Conservation (phyloP, 345 rosid genomes). For the Camelina laxa region DNA sequence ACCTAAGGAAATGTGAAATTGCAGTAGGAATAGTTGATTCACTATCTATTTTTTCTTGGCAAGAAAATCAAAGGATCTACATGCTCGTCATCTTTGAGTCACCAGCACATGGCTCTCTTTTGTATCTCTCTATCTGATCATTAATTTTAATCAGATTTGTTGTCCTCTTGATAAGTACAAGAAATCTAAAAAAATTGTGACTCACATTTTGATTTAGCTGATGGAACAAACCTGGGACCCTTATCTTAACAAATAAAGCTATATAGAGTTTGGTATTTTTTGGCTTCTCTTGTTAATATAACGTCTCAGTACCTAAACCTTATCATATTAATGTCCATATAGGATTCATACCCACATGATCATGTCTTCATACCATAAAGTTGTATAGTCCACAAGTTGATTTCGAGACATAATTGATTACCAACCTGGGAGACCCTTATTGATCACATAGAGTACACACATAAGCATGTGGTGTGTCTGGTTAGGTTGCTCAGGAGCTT, state of each 20-base stretch:
- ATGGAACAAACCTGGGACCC: not conserved
- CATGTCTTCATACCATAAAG: not conserved
- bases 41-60: not conserved
- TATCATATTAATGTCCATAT: not conserved
- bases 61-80: constrained; percentile 8
- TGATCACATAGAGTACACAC: not conserved
- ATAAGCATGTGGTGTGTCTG: constrained; percentile 21
- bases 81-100: constrained; percentile 8
- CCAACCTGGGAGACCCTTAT: constrained; percentile 11
- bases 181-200: not conserved
- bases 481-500: constrained; percentile 18
- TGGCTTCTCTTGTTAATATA: not conserved
- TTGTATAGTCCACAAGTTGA: constrained; percentile 2
- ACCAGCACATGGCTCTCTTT: not conserved
- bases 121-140: not conserved
- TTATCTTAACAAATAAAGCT: not conserved
- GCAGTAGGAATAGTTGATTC: not conserved
- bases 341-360: constrained; percentile 12
- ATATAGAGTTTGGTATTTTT: not conserved
- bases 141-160: not conserved
- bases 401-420: not conserved
- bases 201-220: not conserved
- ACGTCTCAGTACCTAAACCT: not conserved
- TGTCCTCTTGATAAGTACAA: not conserved
- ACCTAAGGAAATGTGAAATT: not conserved